Base-by-base conservation (phyloP, 768 basidiomycete genomes). In the Tricholomella constricta region DNA sequence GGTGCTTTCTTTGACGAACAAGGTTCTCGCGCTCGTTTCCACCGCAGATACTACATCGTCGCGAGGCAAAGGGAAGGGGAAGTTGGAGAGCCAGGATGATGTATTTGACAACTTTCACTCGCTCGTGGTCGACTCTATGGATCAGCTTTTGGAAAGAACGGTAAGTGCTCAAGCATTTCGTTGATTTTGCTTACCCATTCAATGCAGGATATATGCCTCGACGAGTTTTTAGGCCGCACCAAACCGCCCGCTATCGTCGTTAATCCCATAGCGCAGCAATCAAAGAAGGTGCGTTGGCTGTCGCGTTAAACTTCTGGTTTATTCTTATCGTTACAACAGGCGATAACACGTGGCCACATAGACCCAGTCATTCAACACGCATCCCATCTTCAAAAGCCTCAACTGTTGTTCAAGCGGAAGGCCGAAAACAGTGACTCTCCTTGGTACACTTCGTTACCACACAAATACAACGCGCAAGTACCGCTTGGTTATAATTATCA, bases 391-490 rank as follows among this genome's bases (percentile, higher is more conserved):
- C 68, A 78, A 1, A 97, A 97, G 69, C 94, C 96, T 1, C 96
- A 99, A 63, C 66, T 86, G 1, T 64, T 65, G 11, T 98, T 98
- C 74, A 82, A 77, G 51, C 69, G 72, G 22, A 76, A 76, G 42
- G 70, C 73, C 7, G 78, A 87, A 64, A 93, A 91, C 60, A 72
- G 67, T 20, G 77, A 82, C 49, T 70, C 77, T 3, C 75, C 81
- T 0, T 95, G 91, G 84, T 77, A 77, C 52, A 90, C 93, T 0
- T 72, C 77, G 2, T 74, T 97, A 15, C 67, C 79, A 0, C 82
- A 84, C 61, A 98, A 97, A 70, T 88, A 84, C 67, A 86, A 95
- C 63, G 88, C 92, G 3, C 78, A 85, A 66, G 86, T 94, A 1
- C 91, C 93, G 1, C 74, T 94, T n/a, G 88, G 88, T 12, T 82